Percentiles rank a stretch among this genome's conserved stretches.
phyloP scores from a whole-genome alignment of 345 rosid species.

The Carallia brachiata region DNA sequence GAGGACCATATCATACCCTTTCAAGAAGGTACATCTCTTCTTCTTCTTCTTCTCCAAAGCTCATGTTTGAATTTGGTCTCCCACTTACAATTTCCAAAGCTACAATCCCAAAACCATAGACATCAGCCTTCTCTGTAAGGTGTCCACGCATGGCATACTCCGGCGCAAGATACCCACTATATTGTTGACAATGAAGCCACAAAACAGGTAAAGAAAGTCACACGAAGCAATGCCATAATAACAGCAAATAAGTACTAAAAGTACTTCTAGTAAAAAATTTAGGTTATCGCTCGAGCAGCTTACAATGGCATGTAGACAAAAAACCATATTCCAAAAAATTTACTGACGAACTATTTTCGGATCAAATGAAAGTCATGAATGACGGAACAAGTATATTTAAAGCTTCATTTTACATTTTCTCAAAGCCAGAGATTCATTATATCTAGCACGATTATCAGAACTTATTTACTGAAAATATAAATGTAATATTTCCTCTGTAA shows the following conservation, averaged over 20 bases:
- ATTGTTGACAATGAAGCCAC: neutral
- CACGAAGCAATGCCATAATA: too few relatives aligned
- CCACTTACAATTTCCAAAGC: conserved; percentile 63
- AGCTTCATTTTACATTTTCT: too few relatives aligned
- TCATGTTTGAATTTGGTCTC: conserved; percentile 54
- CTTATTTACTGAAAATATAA: too few relatives aligned
- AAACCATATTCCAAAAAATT: too few relatives aligned
- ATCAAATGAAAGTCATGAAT: too few relatives aligned
- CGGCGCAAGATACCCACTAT: conserved; percentile 64
- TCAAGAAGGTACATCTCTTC: conserved; percentile 53
- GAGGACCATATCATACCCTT: conserved; percentile 44
- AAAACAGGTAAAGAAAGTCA: neutral
- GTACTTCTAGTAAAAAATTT: neutral
- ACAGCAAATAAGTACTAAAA: neutral
- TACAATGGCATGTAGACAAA: too few relatives aligned
- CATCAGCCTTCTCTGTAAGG: conserved; percentile 72
- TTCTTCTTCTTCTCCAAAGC: conserved; percentile 36
- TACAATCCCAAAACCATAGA: conserved; percentile 64
- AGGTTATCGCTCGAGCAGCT: too few relatives aligned
- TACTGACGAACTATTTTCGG: too few relatives aligned
- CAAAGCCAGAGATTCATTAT: too few relatives aligned
- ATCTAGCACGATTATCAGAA: too few relatives aligned
- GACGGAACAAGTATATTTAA: too few relatives aligned
- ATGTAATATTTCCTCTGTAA: too few relatives aligned
- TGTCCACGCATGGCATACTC: conserved; percentile 79